Base-by-base conservation (phyloP, 805 yeast genomes). In the Lipomyces kockii region DNA sequence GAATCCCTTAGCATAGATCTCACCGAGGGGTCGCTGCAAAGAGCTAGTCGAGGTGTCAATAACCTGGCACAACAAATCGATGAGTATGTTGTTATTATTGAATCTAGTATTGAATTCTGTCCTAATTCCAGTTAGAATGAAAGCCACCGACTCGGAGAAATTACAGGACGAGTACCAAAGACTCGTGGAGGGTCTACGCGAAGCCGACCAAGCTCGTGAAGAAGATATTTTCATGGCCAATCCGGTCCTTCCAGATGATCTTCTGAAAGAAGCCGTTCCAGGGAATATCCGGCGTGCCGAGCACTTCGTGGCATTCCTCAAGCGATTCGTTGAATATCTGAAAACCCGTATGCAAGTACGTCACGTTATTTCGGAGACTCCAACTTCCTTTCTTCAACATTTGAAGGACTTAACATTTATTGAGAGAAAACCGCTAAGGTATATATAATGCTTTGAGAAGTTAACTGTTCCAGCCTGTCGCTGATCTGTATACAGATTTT, bases 301-400 rank as follows among this genome's bases (percentile, higher is more conserved):
- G 76, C 99, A 95, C 81, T 95, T 95, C 75, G 89, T 95, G 17
- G 92, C 98, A 2, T 95, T 95, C 75, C 83, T 95, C 77, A 91
- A 93, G 75, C 82, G 99, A 71, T 90, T 95, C 73, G 91, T 95
- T 37, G 99, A 95, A 76, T 95, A 95, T 79, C 81, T 95, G 74
- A 95, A 94, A 75, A 94, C 98, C 2, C 86, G 99, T 79, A 95
- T 95, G 98, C 96, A 95, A 80, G 97, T 95, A 2, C 80, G 96
- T 60, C 97, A 94, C 80, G 99, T 95, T 49, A 92, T 95, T 55
- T 91, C 97, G n/a, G 99, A 95, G 77, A 95, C 99, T 0, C 99
- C 99, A 0, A 85, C 87, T 3, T 92, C 97, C 43, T 95, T 95
- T 75, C 79, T 95, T 66, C 96, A 91, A 76, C 99, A 95, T 82